Evolutionary conservation across 257 asterid species (phyloP).

Genomic region (Eustoma russellianum): DNA sequence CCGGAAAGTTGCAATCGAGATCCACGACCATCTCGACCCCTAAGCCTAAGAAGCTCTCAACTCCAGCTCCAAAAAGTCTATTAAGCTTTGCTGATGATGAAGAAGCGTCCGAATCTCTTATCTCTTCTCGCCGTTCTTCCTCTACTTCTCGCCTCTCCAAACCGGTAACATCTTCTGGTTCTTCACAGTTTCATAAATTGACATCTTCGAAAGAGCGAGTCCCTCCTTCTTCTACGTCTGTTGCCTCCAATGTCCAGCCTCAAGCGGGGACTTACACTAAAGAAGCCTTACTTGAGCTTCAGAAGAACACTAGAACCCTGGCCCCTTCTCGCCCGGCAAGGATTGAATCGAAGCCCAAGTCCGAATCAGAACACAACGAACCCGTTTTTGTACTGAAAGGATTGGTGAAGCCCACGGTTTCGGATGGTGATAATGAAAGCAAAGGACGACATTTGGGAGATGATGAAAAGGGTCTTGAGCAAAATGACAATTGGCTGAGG

Average conservation of each 20-base stretch:
- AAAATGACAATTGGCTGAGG: slow-evolving; percentile 10
- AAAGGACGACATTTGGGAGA: slow-evolving; percentile 21
- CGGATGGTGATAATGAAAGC: slow-evolving; percentile 20
- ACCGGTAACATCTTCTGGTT: slow-evolving; percentile 31
- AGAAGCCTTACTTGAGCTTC: slow-evolving; percentile 93
- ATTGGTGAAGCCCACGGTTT: slow-evolving; percentile 47
- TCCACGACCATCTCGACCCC: slow-evolving; percentile 29
- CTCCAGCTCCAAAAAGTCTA: slow-evolving; percentile 43
- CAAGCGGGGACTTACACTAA: slow-evolving; percentile 87
- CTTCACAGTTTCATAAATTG: slow-evolving; percentile 56
- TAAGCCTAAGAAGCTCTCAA: slow-evolving; percentile 48
- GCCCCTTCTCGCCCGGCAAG: slow-evolving; percentile 48
- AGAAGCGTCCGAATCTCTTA: slow-evolving; percentile 36
- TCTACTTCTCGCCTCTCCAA: slow-evolving; percentile 33
- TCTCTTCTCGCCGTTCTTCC: slow-evolving; percentile 42
- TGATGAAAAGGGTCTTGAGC: slow-evolving; percentile 22
- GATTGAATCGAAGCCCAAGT: slow-evolving; percentile 33
- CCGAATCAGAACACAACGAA: slow-evolving; percentile 25
- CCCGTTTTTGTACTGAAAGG: slow-evolving; percentile 67
- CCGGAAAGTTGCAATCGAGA: slow-evolving; percentile 22
- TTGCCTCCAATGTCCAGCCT: slow-evolving; percentile 87
- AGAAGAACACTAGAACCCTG: slow-evolving; percentile 78
- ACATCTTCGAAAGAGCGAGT: slow-evolving; percentile 47
- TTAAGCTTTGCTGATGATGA: slow-evolving; percentile 87
- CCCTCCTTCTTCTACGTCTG: too few species aligned